These are phyloP conservation scores for Pezicula carpinea DNA, from an alignment of 2,329 filamentous ascomycete genomes.

Conservation along the genomic window DNA sequence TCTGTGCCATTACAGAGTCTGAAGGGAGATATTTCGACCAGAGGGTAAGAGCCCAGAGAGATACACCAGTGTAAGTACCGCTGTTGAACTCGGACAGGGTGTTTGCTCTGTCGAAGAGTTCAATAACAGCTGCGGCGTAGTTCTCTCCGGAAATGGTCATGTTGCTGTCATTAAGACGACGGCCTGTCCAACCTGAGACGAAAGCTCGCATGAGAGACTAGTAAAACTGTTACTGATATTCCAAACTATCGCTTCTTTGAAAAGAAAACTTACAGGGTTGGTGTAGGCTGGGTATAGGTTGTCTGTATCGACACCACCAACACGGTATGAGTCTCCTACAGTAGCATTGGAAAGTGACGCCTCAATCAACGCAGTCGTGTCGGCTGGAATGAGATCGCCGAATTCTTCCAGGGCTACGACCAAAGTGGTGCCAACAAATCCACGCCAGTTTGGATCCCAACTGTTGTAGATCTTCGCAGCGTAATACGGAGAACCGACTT, in stretches of 20 bases:
- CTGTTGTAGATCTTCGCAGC: slow-evolving; percentile 46
- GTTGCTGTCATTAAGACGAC: slow-evolving; percentile 47
- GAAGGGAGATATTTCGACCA: slow-evolving; percentile 55
- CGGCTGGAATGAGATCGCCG: slow-evolving; percentile 37
- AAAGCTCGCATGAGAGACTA: slow-evolving; percentile 56
- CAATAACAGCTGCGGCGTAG: slow-evolving; percentile 50
- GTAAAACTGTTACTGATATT: background rate
- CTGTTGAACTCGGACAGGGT: slow-evolving; percentile 54
- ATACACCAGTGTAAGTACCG: slow-evolving; percentile 58
- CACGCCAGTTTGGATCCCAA: slow-evolving; percentile 63
- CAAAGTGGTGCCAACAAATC: slow-evolving; percentile 55
- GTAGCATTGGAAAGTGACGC: slow-evolving; percentile 50
- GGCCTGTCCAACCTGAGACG: slow-evolving; percentile 53
- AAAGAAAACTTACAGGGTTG: slow-evolving; percentile 40
- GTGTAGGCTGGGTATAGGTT: slow-evolving; percentile 60
- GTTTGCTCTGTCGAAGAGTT: slow-evolving; percentile 49
- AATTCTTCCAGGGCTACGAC: slow-evolving; percentile 58
- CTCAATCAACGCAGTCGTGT: slow-evolving; percentile 38
- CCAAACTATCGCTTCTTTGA: background rate
- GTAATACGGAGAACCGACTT: slow-evolving; percentile 47
- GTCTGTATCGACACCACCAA: slow-evolving; percentile 54
- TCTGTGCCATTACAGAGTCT: slow-evolving; percentile 47
- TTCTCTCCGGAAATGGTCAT: slow-evolving; percentile 53
- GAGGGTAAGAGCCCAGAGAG: slow-evolving; percentile 51
- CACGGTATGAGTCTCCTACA: slow-evolving; percentile 55